Percentiles rank a stretch among this genome's conserved stretches.
Conservation (phyloP, 257 asterid genomes). For the Forsythia viridissima region DNA sequence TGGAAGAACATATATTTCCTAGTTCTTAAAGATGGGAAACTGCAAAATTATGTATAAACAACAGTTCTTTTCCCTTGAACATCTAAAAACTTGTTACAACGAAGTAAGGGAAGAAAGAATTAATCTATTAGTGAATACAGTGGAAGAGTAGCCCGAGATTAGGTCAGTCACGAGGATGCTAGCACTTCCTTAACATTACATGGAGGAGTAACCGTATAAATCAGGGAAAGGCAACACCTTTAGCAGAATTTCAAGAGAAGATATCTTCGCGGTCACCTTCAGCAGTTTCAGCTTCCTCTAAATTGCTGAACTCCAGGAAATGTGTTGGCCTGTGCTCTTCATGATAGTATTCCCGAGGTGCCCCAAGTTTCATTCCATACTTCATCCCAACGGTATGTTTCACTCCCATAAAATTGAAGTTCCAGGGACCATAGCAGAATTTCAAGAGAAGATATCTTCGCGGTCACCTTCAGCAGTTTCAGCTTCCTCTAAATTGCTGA, state of each 20-base stretch:
- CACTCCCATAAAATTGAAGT: conserved; percentile 95
- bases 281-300: conserved; percentile 90
- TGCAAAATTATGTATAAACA: background rate
- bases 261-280: conserved; percentile 91
- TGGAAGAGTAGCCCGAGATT: background rate
- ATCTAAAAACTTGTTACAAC: background rate
- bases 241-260: conserved; percentile 40
- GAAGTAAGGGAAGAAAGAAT: background rate
- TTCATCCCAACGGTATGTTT: conserved; percentile 84
- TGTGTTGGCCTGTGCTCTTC: conserved; percentile 96
- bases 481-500: conserved; percentile 94
- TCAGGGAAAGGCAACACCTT: background rate
- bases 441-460: conserved; percentile 78
- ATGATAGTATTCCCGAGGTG: conserved; percentile 82
- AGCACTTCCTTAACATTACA: background rate
- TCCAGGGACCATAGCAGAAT: conserved; percentile 78
- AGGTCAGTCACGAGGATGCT: background rate
- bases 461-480: conserved; percentile 92
- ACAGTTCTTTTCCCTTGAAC: background rate
- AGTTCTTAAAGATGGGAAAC: too few species aligned
- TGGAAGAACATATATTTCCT: too few species aligned
- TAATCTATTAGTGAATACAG: background rate
- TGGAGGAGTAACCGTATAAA: background rate
- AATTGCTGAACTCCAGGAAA: conserved; percentile 88
- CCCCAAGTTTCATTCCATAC: conserved; percentile 81